These are phyloP conservation scores for Trichoderma citrinoviride DNA, from an alignment of 2,329 filamentous ascomycete genomes.

Conservation along the genomic window DNA sequence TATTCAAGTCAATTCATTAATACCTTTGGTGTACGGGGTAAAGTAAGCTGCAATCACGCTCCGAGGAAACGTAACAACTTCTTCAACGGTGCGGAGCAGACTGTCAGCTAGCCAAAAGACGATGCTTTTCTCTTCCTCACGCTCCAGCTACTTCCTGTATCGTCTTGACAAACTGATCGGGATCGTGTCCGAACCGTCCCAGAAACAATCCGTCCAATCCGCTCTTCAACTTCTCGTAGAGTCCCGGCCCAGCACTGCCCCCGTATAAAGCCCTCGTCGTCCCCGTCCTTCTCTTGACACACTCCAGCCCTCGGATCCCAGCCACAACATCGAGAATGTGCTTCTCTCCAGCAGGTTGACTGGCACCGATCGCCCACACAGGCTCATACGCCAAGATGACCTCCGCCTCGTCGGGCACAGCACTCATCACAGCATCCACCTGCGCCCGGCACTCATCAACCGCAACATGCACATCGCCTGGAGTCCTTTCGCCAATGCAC, in stretches of 20 bases:
- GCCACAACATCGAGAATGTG: slow-evolving; percentile 71
- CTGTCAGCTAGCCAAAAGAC: neutral
- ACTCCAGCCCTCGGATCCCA: slow-evolving; percentile 55
- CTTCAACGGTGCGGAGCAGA: too few relatives aligned
- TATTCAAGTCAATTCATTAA: too few relatives aligned
- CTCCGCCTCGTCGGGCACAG: slow-evolving; percentile 60
- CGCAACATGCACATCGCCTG: slow-evolving; percentile 52
- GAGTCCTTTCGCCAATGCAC: slow-evolving; percentile 71
- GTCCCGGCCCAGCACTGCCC: slow-evolving; percentile 75
- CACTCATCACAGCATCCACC: slow-evolving; percentile 60
- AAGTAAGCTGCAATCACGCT: too few relatives aligned
- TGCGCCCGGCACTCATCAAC: slow-evolving; percentile 65
- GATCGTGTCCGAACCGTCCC: slow-evolving; percentile 77
- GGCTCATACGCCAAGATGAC: slow-evolving; percentile 83
- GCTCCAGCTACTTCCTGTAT: slow-evolving; percentile 65
- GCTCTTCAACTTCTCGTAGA: slow-evolving; percentile 65
- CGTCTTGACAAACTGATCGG: slow-evolving; percentile 67
- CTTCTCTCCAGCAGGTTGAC: slow-evolving; percentile 66
- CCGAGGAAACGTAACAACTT: too few relatives aligned
- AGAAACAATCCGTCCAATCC: slow-evolving; percentile 79
- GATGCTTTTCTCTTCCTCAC: slow-evolving; percentile 21
- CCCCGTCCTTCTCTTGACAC: slow-evolving; percentile 51
- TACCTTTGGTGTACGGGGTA: too few relatives aligned
- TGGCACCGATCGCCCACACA: slow-evolving; percentile 82
- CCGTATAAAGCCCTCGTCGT: slow-evolving; percentile 73